Percentiles rank a stretch among this genome's conserved stretches.
Evolutionary conservation across 2,329 filamentous ascomycete species (phyloP).

Genomic region (Geosmithia putterillii): DNA sequence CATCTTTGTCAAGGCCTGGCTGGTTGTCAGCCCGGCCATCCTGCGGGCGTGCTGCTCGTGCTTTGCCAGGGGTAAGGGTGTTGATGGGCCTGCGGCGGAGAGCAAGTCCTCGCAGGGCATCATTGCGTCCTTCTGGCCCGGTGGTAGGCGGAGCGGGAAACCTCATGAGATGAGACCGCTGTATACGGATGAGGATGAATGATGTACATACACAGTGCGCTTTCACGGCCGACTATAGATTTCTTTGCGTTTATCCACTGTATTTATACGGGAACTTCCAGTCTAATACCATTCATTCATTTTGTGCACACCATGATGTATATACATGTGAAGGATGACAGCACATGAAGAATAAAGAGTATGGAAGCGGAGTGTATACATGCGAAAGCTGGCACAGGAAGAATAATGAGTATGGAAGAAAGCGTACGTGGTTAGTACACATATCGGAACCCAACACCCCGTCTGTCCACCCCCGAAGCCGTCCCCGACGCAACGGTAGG

Average conservation of each 20-base stretch:
- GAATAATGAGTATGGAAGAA: background rate
- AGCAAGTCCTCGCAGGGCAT: background rate
- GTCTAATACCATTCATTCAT: no score
- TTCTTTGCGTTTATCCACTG: no score
- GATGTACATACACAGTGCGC: background rate
- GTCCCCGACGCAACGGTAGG: background rate
- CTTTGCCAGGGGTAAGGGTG: background rate
- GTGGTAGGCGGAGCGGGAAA: background rate
- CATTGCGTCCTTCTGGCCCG: background rate
- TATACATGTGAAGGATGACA: no score
- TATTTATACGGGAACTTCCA: no score
- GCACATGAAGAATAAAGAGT: no score
- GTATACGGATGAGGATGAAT: background rate
- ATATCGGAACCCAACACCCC: slow-evolving; percentile 1
- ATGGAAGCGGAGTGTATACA: no score
- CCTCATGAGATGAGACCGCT: slow-evolving; percentile 1
- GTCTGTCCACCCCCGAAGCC: no score
- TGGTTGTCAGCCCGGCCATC: background rate
- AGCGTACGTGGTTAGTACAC: slow-evolving; percentile 1
- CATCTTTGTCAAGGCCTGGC: background rate
- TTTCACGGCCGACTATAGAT: background rate
- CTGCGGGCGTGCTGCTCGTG: background rate
- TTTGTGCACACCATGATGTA: no score
- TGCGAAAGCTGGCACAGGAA: no score
- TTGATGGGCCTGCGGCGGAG: background rate